These are phyloP conservation scores for Tricholoma matsutake DNA, from an alignment of 768 basidiomycete species.

Conservation along the genomic window DNA sequence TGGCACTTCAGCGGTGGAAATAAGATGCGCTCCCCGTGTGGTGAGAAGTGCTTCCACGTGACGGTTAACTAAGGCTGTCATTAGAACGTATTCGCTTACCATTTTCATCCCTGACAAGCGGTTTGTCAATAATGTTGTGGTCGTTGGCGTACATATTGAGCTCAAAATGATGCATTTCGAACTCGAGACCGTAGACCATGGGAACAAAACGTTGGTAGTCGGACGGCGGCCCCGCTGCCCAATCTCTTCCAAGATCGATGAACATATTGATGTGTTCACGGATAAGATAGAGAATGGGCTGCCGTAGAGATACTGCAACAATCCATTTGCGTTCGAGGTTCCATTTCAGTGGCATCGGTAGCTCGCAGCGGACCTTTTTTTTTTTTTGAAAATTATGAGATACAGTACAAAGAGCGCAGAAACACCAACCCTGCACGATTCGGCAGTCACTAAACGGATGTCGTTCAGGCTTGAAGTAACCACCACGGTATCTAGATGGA, in stretches of 20 bases:
- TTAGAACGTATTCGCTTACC: constrained; percentile 40
- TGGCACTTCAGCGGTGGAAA: constrained; percentile 52
- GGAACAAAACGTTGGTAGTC: constrained; percentile 85
- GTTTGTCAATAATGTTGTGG: constrained; percentile 94
- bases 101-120: constrained; percentile 78
- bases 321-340: constrained; percentile 77
- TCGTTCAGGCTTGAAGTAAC: constrained; percentile 88
- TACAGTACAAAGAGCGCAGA: not conserved
- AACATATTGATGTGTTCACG: constrained; percentile 96
- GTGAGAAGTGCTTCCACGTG: constrained; percentile 63
- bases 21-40: constrained; percentile 56
- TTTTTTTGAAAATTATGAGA: not conserved
- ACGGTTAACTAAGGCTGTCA: not conserved
- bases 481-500: constrained; percentile 76
- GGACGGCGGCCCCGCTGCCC: constrained; percentile 78
- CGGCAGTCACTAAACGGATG: constrained; percentile 70
- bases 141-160: constrained; percentile 88
- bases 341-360: constrained; percentile 85
- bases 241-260: constrained; percentile 89
- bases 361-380: constrained; percentile 58
- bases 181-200: constrained; percentile 66
- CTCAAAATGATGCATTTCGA: constrained; percentile 73
- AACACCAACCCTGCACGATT: constrained; percentile 66
- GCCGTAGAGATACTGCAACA: constrained; percentile 66
- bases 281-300: constrained; percentile 73